These are phyloP conservation scores for Termitomyces sp. DNA, from an alignment of 768 basidiomycete species.

Conservation along the genomic window DNA sequence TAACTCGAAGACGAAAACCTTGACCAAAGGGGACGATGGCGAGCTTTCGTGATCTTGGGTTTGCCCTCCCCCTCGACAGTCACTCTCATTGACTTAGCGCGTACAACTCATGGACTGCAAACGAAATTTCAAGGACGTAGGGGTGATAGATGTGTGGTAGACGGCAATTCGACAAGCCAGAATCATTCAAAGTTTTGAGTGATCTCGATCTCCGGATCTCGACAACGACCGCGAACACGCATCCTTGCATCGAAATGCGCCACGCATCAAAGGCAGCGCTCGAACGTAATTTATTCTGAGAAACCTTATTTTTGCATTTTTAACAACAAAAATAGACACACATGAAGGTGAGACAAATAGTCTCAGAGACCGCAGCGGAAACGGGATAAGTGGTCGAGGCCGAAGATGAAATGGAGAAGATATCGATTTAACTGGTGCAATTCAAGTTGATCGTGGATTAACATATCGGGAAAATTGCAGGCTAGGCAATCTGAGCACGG, in stretches of 20 bases:
- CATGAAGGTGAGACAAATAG: background rate
- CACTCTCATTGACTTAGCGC: background rate
- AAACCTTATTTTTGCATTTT: background rate
- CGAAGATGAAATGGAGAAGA: background rate
- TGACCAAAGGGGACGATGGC: background rate
- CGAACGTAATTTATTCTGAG: no score
- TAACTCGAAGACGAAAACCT: background rate
- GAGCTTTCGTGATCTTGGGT: background rate
- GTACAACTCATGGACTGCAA: background rate
- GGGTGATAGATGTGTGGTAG: background rate
- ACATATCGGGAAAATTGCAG: background rate
- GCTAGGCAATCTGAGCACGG: slow-evolving; percentile 15
- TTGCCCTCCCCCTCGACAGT: background rate
- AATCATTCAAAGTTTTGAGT: background rate
- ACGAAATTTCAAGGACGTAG: background rate
- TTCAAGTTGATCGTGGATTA: background rate
- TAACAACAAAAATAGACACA: background rate
- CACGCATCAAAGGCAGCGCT: background rate
- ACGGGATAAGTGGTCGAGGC: background rate
- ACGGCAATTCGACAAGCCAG: background rate
- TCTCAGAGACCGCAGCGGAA: background rate
- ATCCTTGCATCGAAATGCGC: background rate
- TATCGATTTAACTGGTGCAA: background rate
- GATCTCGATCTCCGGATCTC: background rate
- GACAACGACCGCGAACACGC: background rate